These are phyloP conservation scores for Fusarium poae DNA, from an alignment of 2,329 filamentous ascomycete species.

Conservation along the genomic window DNA sequence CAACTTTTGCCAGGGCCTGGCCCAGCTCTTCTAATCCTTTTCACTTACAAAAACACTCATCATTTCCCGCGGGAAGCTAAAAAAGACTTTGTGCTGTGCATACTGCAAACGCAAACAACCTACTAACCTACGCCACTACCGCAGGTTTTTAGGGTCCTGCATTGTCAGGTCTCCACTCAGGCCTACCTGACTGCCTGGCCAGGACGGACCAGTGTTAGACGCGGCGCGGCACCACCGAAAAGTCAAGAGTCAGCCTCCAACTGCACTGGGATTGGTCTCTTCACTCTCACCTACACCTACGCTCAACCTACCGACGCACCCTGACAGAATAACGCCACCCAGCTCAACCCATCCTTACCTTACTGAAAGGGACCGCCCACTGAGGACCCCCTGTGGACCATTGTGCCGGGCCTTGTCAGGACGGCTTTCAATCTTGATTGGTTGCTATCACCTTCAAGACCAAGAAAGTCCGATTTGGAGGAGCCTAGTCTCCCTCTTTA, in stretches of 20 bases:
- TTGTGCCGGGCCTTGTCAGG: conserved; percentile 46
- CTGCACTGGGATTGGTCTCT: conserved; percentile 26
- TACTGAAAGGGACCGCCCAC: conserved; percentile 23
- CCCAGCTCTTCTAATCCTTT: conserved; percentile 7
- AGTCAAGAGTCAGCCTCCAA: conserved; percentile 32
- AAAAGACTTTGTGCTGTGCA: conserved; percentile 22
- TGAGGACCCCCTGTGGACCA: conserved; percentile 46
- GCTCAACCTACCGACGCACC: conserved; percentile 30
- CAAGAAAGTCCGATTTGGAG: conserved; percentile 39
- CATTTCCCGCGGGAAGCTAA: conserved; percentile 33
- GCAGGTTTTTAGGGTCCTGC: conserved; percentile 42
- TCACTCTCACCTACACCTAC: conserved; percentile 17
- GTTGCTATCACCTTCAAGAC: conserved; percentile 25
- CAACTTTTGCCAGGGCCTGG: conserved; percentile 23
- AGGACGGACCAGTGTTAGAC: conserved; percentile 8
- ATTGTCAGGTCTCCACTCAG: conserved; percentile 36
- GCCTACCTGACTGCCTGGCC: background rate
- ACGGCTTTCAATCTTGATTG: conserved; percentile 36
- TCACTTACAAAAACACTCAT: conserved; percentile 19
- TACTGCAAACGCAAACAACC: background rate
- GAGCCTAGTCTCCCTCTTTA: conserved; percentile 41
- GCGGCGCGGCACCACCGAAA: conserved; percentile 41
- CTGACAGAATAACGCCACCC: conserved; percentile 37
- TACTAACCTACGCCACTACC: conserved; percentile 31
- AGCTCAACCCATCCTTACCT: conserved; percentile 1